Evolutionary conservation across 768 basidiomycete species (phyloP).

Genomic region (Lentinula sp.): DNA sequence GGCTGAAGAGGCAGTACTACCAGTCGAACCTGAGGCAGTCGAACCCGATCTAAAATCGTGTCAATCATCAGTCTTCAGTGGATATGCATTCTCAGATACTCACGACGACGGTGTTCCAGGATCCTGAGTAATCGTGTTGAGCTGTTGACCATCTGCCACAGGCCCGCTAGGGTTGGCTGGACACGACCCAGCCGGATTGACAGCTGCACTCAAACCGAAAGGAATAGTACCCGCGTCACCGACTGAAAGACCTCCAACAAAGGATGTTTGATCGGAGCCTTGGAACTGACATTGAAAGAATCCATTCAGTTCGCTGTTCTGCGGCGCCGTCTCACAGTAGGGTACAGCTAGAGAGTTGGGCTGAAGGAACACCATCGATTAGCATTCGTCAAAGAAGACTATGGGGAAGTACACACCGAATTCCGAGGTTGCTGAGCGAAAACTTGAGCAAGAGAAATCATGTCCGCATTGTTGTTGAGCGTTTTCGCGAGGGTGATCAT

Average conservation of each 20-base stretch:
- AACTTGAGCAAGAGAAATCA: constrained; percentile 48
- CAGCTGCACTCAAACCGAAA: constrained; percentile 31
- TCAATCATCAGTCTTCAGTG: background rate
- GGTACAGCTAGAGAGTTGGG: constrained; percentile 37
- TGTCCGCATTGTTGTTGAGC: constrained; percentile 36
- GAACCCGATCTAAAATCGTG: background rate
- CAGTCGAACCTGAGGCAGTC: background rate
- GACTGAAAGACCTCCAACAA: constrained; percentile 35
- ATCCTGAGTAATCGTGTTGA: constrained; percentile 26
- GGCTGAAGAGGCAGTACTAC: constrained; percentile 4
- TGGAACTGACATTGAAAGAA: constrained; percentile 56
- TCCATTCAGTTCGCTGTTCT: constrained; percentile 46
- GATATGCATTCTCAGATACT: background rate
- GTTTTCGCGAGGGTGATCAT: constrained; percentile 42
- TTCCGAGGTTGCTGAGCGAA: constrained; percentile 56
- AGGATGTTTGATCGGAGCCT: constrained; percentile 35
- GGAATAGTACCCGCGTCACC: constrained; percentile 49
- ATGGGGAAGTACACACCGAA: constrained; percentile 26
- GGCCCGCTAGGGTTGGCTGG: constrained; percentile 41
- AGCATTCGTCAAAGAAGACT: background rate
- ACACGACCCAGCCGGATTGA: constrained; percentile 46
- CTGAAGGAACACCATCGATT: constrained; percentile 14
- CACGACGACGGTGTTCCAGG: constrained; percentile 22
- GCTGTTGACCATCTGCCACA: constrained; percentile 43
- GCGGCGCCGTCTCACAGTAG: constrained; percentile 50